Evolutionary conservation across 371 early-diverging fungal species (phyloP).

Genomic region (Lichtheimia ramosa): DNA sequence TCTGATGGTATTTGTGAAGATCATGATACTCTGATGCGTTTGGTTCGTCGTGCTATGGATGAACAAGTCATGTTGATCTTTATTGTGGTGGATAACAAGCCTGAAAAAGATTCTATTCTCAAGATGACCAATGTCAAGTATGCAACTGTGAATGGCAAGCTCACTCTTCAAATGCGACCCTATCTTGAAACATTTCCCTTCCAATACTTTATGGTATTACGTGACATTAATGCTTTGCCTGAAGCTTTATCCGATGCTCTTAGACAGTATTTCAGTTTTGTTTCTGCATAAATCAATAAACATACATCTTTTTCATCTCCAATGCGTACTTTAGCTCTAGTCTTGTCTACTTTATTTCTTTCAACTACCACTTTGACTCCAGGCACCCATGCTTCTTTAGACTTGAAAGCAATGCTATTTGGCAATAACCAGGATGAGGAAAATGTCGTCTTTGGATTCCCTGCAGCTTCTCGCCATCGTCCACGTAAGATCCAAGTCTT

Average conservation of each 20-base stretch:
- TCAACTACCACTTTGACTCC: not conserved
- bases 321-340: no score
- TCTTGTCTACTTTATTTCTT: no score
- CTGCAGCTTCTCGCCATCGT: not conserved
- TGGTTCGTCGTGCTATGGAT: constrained; percentile 86
- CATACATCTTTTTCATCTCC: not conserved
- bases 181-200: constrained; percentile 98
- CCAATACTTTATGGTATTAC: constrained; percentile 92
- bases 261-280: constrained; percentile 88
- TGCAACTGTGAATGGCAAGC: constrained; percentile 62
- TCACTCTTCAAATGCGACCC: constrained; percentile 72
- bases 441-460: not conserved
- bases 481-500: not conserved
- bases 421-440: not conserved
- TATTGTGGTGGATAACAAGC: constrained; percentile 90
- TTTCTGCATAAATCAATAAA: constrained; percentile 16
- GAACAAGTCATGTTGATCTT: constrained; percentile 93
- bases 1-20: constrained; percentile 98
- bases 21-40: constrained; percentile 74
- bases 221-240: constrained; percentile 87
- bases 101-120: constrained; percentile 81
- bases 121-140: constrained; percentile 88
- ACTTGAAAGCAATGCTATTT: constrained; percentile 5
- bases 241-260: constrained; percentile 90
- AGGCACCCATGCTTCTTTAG: constrained; percentile 1